Evolutionary conservation across 2,329 filamentous ascomycete species (phyloP), one percentile per base, ranked within the genome.

Genomic region (Ceratocystis cacaofunesta): DNA sequence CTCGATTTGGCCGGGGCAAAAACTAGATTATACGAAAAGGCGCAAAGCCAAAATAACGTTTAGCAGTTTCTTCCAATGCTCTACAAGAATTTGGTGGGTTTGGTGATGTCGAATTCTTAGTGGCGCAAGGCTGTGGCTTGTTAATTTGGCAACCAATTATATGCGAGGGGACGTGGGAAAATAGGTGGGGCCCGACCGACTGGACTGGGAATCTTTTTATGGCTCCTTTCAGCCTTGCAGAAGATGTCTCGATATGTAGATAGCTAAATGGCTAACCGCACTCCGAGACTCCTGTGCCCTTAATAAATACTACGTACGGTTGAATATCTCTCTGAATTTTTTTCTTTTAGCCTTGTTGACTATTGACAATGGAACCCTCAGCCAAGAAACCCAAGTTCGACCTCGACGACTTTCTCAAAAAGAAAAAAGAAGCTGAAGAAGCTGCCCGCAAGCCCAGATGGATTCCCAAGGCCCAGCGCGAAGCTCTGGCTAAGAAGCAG

Each of bases 361-460:
- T 36, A 30, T 28, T 30, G n/a, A 65, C 15, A 5, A 68, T 68
- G 66, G 66, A 68, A 57, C 63, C 58, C 4, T 52, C 69, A 66
- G 36, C 70, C 69, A 64, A 74, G 72, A 68, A 71, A 72, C 5
- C 88, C 88, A 7, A 66, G 19, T 78, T 95, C 61, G 92, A 90
- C 72, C 86, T 96, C 66, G 91, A 96, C 75, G 89, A 95, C 70
- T 82, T 96, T 3, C 76, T 96, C 25, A 84, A 85, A 70, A 88
- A 92, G 76, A 95, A 95, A 79, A 89, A 88, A 72, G 90, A 89
- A 68, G 87, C 89, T 32, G 90, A 94, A 75, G 88, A 88, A 44
- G 90, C 88, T 17, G 87, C 90, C 8, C 83, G 89, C 65, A 96
- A 94, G 79, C 91, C 91, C 4, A 92, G 90, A 74, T 95, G 95